Conservation (phyloP, 2,329 filamentous ascomycete genomes). For the Ascochyta viciae-villosae region DNA sequence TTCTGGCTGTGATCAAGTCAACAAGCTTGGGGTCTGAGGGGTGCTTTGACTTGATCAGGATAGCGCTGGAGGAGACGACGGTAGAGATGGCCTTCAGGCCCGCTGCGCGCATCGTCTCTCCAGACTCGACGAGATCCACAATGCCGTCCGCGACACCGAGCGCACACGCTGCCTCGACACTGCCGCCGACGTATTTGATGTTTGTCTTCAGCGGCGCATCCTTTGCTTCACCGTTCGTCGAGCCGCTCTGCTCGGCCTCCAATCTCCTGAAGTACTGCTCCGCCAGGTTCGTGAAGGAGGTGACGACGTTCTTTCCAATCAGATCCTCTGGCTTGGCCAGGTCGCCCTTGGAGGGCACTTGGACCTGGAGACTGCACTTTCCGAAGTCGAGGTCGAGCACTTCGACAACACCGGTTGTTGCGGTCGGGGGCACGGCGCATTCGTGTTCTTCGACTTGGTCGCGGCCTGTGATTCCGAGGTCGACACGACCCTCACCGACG, state of each 20-base stretch:
- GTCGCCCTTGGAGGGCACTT: slow-evolving; percentile 85
- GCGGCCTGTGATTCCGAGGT: slow-evolving; percentile 91
- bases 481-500: slow-evolving; percentile 91
- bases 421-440: slow-evolving; percentile 61
- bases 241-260: slow-evolving; percentile 61
- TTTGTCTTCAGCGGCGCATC: slow-evolving; percentile 76
- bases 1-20: slow-evolving; percentile 82
- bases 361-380: slow-evolving; percentile 91
- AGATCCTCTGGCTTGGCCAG: slow-evolving; percentile 76
- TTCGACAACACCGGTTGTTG: slow-evolving; percentile 71
- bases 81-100: slow-evolving; percentile 94
- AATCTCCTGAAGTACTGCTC: slow-evolving; percentile 83
- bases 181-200: slow-evolving; percentile 93
- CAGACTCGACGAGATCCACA: slow-evolving; percentile 96
- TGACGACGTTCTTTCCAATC: slow-evolving; percentile 91
- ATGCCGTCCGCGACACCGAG: slow-evolving; percentile 96
- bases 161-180: slow-evolving; percentile 95
- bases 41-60: slow-evolving; percentile 88
- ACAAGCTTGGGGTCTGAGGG: slow-evolving; percentile 82
- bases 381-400: slow-evolving; percentile 92
- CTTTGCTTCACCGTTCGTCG: slow-evolving; percentile 44
- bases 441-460: slow-evolving; percentile 95
- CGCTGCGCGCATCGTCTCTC: slow-evolving; percentile 96
- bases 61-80: slow-evolving; percentile 84
- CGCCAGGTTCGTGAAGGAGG: slow-evolving; percentile 88